Evolutionary conservation across 1,284 basidiomycete genomes (phyloP), one percentile per base, ranked within the genome.

Genomic region (Fereydounia khargensis): DNA sequence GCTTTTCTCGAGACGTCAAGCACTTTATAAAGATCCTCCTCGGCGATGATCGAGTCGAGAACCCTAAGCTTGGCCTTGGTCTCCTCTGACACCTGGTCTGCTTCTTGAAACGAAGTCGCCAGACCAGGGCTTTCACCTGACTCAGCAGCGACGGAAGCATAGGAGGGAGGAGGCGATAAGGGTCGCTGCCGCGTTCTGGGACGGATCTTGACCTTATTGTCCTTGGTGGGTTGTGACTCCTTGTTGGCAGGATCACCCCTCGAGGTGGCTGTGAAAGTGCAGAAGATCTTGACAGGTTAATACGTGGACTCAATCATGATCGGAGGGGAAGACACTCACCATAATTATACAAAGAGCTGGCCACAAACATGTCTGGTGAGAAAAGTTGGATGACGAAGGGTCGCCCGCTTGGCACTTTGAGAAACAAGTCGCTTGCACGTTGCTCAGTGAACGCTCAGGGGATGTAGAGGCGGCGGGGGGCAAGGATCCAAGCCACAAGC

Each of bases 1-100:
- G 80, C 74, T 8, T 79, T 79, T 44, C 80, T 81, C 23, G 79
- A 68, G 10, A 89, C 74, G 8, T 85, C 87, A 6, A 91, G 81
- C 23, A 90, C 84, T 37, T 80, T 78, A 76, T 90, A 90, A 25
- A 90, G 80, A 62, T 88, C 82, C 18, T 68, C 60, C 28, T 68
- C 58, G 27, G 48, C 54, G 14, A 57, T 52, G 31, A 65, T 61
- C n/a, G 57, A 47, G 39, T 65, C 53, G 24, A 65, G 57, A 16
- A 65, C 39, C 18, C 46, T 39, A 4, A 65, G 48, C 34, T 65
- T 65, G 31, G 22, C 50, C n/a, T 40, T 49, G 18, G 52, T 3
- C 11, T 33, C 16, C 3, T 17, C 16, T 6, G 31, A 33, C 4
- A 33, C n/a, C n/a, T n/a, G n/a, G n/a, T n/a, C n/a, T n/a, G n/a